Percentiles rank a stretch among this genome's conserved stretches.
phyloP scores from a whole-genome alignment of 2,329 filamentous ascomycete genomes.

The Fusarium pilosicola region DNA sequence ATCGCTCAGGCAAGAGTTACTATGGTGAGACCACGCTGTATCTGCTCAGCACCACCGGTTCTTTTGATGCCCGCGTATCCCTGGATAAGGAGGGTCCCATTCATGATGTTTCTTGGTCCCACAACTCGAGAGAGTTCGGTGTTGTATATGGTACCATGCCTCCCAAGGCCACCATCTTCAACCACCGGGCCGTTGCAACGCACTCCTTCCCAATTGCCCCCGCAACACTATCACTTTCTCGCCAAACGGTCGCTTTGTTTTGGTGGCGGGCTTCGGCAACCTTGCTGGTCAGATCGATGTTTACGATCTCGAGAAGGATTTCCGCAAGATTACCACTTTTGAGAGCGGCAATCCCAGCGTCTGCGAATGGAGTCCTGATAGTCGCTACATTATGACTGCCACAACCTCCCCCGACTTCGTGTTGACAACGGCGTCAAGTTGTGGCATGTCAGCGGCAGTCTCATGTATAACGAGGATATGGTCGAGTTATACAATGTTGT shows the following conservation, averaged over 20 bases:
- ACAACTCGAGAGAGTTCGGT: conserved; percentile 96
- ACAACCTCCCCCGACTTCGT: conserved; percentile 91
- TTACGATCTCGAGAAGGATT: conserved; percentile 95
- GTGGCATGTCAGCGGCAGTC: conserved; percentile 87
- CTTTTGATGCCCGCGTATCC: conserved; percentile 90
- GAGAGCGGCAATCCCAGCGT: conserved; percentile 96
- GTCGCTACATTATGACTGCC: conserved; percentile 94
- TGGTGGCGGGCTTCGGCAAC: conserved; percentile 97
- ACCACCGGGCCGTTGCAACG: conserved; percentile 81
- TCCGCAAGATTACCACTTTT: conserved; percentile 90
- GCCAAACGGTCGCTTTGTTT: conserved; percentile 88
- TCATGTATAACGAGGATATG: conserved; percentile 98
- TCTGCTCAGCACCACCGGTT: conserved; percentile 88
- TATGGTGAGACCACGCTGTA: conserved; percentile 99
- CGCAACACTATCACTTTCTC: conserved; percentile 97
- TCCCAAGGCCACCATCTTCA: conserved; percentile 99
- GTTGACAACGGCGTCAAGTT: conserved; percentile 97
- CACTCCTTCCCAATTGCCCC: conserved; percentile 86
- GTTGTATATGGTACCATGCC: conserved; percentile 99
- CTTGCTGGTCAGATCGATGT: conserved; percentile 97
- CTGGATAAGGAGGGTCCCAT: conserved; percentile 98
- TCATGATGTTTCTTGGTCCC: conserved; percentile 98
- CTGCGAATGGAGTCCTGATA: conserved; percentile 97
- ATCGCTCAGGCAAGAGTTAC: conserved; percentile 98
- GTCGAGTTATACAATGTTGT: conserved; percentile 89